phyloP scores from a whole-genome alignment of 148 eudicot genomes.

The Vaccinium corymbosum region DNA sequence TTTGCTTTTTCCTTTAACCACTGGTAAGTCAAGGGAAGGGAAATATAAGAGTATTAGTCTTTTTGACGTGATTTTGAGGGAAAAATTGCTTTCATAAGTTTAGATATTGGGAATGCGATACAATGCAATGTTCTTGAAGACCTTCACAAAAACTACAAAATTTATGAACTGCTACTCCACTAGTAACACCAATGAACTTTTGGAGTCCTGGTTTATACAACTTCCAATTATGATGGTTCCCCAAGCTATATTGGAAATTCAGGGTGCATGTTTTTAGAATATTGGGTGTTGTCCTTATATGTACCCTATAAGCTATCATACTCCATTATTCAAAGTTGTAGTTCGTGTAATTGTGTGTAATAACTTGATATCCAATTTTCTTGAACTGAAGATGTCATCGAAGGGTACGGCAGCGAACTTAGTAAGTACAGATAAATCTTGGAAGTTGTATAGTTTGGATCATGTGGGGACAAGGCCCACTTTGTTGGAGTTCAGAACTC shows the following conservation, averaged over 20 bases:
- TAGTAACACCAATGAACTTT: neutral
- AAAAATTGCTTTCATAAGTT: constrained; percentile 1
- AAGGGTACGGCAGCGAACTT: neutral
- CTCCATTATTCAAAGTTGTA: neutral
- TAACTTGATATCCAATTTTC: neutral
- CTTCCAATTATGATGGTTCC: neutral
- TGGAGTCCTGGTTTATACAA: neutral
- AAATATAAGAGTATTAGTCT: neutral
- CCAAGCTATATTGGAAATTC: neutral
- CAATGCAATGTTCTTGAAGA: neutral
- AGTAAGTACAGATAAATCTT: neutral
- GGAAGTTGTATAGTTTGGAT: neutral
- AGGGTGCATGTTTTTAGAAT: neutral
- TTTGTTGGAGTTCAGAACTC: neutral
- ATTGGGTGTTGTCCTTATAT: neutral
- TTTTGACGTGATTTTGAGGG: neutral
- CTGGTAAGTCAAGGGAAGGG: neutral
- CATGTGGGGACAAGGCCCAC: neutral
- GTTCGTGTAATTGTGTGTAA: neutral
- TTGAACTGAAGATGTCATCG: neutral
- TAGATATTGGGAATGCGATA: neutral
- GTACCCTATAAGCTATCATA: neutral
- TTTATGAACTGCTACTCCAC: neutral
- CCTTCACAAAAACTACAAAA: neutral
- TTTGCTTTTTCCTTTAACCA: neutral